Percentiles rank a stretch among this genome's conserved stretches.
Evolutionary conservation across 2,329 filamentous ascomycete species (phyloP).

Genomic region (Aspergillus neotritici): DNA sequence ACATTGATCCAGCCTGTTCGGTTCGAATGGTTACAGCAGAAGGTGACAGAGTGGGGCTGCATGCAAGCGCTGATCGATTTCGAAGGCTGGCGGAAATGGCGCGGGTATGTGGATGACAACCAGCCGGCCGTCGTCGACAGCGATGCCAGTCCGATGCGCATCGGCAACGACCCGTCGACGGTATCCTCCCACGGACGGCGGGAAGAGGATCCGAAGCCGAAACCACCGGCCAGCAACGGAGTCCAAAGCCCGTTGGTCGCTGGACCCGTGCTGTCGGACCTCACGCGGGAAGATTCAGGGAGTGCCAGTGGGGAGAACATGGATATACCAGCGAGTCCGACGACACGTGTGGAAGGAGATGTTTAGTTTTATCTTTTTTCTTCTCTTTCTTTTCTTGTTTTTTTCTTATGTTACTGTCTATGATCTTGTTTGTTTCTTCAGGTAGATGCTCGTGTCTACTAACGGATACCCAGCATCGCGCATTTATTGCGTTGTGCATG

Average conservation of each 20-base stretch:
- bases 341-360: neutral
- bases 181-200: conserved; percentile 1
- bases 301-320: no score
- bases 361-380: neutral
- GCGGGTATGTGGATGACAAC: conserved; percentile 58
- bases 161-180: conserved; percentile 9
- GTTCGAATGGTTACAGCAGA: conserved; percentile 93
- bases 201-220: neutral
- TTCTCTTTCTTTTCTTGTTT: conserved; percentile 1
- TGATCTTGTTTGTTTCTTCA: neutral
- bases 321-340: neutral
- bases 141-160: conserved; percentile 25
- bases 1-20: conserved; percentile 70
- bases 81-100: conserved; percentile 97
- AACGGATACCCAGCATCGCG: conserved; percentile 14
- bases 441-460: neutral
- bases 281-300: no score
- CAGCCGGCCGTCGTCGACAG: conserved; percentile 15
- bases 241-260: no score
- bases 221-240: neutral
- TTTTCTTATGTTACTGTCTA: no score
- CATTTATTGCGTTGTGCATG: conserved; percentile 1
- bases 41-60: conserved; percentile 99
- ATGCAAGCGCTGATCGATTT: conserved; percentile 99
- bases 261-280: no score